A percentile compares a stretch with the other conserved stretches of the same genome.
Evolutionary conservation across 352 stramenopile genomes (phyloP).

Genomic region (Albugo candida): DNA sequence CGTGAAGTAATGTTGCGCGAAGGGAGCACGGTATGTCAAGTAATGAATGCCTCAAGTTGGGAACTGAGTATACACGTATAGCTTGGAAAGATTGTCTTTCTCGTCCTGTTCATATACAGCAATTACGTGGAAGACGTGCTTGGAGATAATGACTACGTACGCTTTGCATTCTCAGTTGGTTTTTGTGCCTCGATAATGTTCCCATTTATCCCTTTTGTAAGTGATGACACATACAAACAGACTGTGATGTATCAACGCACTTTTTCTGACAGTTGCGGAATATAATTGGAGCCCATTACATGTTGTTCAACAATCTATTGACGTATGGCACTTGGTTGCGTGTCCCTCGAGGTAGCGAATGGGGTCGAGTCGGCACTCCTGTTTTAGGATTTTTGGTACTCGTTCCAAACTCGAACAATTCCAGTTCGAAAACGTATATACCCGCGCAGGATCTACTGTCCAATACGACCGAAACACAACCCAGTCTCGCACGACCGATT

Average conservation of each 20-base stretch:
- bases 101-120: constrained; percentile 54
- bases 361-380: constrained; percentile 28
- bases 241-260: background rate
- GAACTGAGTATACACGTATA: constrained; percentile 1
- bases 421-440: constrained; percentile 26
- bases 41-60: background rate
- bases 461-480: constrained; percentile 27
- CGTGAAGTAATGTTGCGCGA: constrained; percentile 47
- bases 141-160: constrained; percentile 24
- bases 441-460: constrained; percentile 33
- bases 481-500: constrained; percentile 31
- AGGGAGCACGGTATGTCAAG: constrained; percentile 19
- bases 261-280: constrained; percentile 25
- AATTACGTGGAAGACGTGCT: constrained; percentile 40
- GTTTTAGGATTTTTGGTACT: constrained; percentile 51
- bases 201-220: constrained; percentile 30
- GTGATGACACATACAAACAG: background rate
- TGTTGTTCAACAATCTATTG: constrained; percentile 62
- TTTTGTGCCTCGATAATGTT: constrained; percentile 51
- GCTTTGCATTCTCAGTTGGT: constrained; percentile 34
- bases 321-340: constrained; percentile 26
- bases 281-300: constrained; percentile 47
- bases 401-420: constrained; percentile 19
- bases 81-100: constrained; percentile 44
- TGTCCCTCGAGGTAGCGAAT: constrained; percentile 16